phyloP scores from a whole-genome alignment of 1,139 yeast genomes.

The Yamadazyma dendronema region DNA sequence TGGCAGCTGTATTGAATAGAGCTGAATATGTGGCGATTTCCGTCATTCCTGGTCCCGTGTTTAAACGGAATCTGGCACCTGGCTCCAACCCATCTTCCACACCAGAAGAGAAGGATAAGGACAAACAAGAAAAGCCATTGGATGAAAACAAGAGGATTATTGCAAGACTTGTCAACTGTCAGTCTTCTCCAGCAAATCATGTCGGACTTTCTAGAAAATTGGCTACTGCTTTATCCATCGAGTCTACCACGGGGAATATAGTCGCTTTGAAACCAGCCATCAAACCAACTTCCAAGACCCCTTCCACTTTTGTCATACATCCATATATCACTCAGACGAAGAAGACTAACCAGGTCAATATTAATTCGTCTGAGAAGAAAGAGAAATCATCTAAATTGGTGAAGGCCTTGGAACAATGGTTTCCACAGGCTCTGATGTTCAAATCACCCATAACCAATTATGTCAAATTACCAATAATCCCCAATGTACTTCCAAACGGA shows the following conservation, averaged over 20 bases:
- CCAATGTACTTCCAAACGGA: slow-evolving; percentile 55
- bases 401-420: slow-evolving; percentile 15
- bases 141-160: slow-evolving; percentile 47
- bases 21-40: slow-evolving; percentile 56
- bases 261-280: slow-evolving; percentile 53
- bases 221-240: slow-evolving; percentile 58
- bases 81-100: slow-evolving; percentile 11
- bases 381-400: slow-evolving; percentile 24
- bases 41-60: slow-evolving; percentile 53
- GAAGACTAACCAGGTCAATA: slow-evolving; percentile 25
- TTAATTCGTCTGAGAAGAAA: slow-evolving; percentile 28
- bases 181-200: slow-evolving; percentile 38
- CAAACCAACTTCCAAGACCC: slow-evolving; percentile 37
- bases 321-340: slow-evolving; percentile 53
- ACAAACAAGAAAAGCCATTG: slow-evolving; percentile 15
- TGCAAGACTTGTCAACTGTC: slow-evolving; percentile 50
- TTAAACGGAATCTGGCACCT: slow-evolving; percentile 20
- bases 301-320: slow-evolving; percentile 47
- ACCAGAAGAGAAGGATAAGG: slow-evolving; percentile 14
- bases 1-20: slow-evolving; percentile 19
- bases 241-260: slow-evolving; percentile 51
- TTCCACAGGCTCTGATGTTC: slow-evolving; percentile 12
- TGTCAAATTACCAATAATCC: slow-evolving; percentile 48
- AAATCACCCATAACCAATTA: slow-evolving; percentile 46
- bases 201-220: slow-evolving; percentile 58